Percentiles rank a stretch among this genome's conserved stretches.
Evolutionary conservation across 495 filamentous ascomycete species (phyloP).

Genomic region (Aspergillus avenaceus): DNA sequence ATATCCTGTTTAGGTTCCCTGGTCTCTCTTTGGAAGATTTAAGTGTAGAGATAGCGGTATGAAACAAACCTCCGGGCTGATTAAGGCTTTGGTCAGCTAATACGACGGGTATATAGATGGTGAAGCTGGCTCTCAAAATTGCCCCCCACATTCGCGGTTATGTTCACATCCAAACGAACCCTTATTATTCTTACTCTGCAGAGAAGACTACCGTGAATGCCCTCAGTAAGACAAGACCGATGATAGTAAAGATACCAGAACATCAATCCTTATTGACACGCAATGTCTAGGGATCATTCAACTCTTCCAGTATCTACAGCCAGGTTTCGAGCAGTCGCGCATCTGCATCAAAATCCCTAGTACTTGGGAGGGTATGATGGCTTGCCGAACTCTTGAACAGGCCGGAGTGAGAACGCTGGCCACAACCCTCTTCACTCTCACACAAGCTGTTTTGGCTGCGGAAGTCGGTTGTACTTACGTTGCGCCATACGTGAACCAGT

Average conservation of each 20-base stretch:
- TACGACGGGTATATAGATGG: slow-evolving; percentile 33
- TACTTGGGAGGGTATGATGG: slow-evolving; percentile 62
- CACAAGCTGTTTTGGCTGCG: slow-evolving; percentile 53
- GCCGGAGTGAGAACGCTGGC: slow-evolving; percentile 53
- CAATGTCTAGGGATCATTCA: slow-evolving; percentile 40
- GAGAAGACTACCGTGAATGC: slow-evolving; percentile 53
- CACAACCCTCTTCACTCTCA: slow-evolving; percentile 57
- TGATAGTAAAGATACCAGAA: too few relatives aligned
- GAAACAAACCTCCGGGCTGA: not conserved
- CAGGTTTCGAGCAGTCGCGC: slow-evolving; percentile 41
- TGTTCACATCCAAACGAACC: slow-evolving; percentile 61
- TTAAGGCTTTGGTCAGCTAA: not conserved
- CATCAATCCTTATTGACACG: too few relatives aligned
- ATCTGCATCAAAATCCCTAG: slow-evolving; percentile 61
- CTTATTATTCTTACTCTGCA: slow-evolving; percentile 49
- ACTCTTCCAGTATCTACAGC: slow-evolving; percentile 45
- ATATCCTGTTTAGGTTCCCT: slow-evolving; percentile 27
- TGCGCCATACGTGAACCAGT: slow-evolving; percentile 61
- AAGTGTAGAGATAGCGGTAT: slow-evolving; percentile 52
- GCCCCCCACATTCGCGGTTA: slow-evolving; percentile 47
- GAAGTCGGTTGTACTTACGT: slow-evolving; percentile 56
- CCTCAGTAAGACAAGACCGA: slow-evolving; percentile 38
- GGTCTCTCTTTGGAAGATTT: slow-evolving; percentile 45
- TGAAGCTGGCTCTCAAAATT: slow-evolving; percentile 50
- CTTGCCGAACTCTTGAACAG: slow-evolving; percentile 52